Evolutionary conservation across 2,329 filamentous ascomycete genomes (phyloP).

Genomic region (Stagonosporopsis chrysanthemi): DNA sequence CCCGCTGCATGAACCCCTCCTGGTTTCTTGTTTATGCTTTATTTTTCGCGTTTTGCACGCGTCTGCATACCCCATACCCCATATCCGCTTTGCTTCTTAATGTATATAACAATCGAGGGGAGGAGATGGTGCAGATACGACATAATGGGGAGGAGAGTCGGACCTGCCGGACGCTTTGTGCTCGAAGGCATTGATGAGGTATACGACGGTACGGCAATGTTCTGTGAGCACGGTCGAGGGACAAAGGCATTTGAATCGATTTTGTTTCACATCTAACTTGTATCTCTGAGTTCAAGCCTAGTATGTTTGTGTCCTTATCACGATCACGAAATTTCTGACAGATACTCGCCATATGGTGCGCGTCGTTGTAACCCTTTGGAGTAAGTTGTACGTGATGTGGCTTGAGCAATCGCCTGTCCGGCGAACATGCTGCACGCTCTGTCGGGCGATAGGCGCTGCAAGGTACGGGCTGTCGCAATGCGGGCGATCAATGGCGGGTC

Average conservation of each 20-base stretch:
- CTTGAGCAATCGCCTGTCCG: background rate
- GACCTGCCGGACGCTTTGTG: background rate
- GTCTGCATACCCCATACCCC: conserved; percentile 15
- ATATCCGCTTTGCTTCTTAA: conserved; percentile 16
- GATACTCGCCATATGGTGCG: no score
- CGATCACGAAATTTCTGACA: background rate
- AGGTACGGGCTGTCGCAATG: conserved; percentile 19
- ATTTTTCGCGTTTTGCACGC: background rate
- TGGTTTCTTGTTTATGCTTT: conserved; percentile 6
- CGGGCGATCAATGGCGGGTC: conserved; percentile 15
- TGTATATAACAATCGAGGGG: conserved; percentile 15
- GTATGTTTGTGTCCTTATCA: no score
- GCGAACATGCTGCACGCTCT: background rate
- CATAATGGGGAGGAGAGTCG: conserved; percentile 6
- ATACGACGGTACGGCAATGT: conserved; percentile 12
- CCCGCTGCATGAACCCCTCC: conserved; percentile 4
- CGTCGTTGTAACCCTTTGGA: background rate
- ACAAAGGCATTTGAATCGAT: conserved; percentile 9
- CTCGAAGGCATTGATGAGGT: conserved; percentile 8
- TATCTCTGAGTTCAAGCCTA: background rate
- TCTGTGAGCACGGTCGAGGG: conserved; percentile 1
- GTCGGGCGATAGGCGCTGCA: conserved; percentile 16
- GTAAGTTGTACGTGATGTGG: background rate
- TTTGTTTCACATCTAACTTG: conserved; percentile 1
- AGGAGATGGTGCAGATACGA: conserved; percentile 3